Base-by-base conservation (phyloP, 1,284 basidiomycete species). In the Cyathus olla region DNA sequence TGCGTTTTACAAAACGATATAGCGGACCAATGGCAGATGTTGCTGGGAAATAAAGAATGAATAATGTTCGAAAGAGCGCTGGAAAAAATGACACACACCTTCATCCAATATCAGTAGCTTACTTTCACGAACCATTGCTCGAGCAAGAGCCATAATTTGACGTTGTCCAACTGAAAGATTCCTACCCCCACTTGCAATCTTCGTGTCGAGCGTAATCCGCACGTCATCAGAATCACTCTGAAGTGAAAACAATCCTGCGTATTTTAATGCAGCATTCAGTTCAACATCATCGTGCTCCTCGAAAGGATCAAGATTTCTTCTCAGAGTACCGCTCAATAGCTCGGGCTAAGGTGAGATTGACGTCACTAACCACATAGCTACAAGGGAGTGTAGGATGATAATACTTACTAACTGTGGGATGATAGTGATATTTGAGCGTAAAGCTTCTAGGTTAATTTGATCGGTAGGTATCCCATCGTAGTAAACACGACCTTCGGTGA, bases 81-180 rank as follows among this genome's bases (percentile, higher is more conserved):
- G 15, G 28, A 49, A 28, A 27, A 29, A 21, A 48, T 5, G 31
- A 13, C 47, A 62, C 76, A 44, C 26, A 86, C 85, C 87, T 81
- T 90, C 87, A 66, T 89, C 88, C 19, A 90, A 72, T 54, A 90
- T 87, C 27, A 90, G 75, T 10, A 90, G 66, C 62, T 89, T 89
- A 76, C 87, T 89, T 50, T 79, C 79, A 10, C 87, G 76, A 6
- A 89, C 81, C 50, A 89, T 86, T 1, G 88, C 87, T 60, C 87
- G 77, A 2, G 87, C 87, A 2, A 90, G 73, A 3, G 88, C 88
- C 28, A 90, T 72, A 50, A 89, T 88, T 70, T 94, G 92, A 4
- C 91, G 80, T 70, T 94, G 90, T 3, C 92, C 92, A 37, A 92
- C 87, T 2, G 87, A 89, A 28, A 94, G 78, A 68, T 94, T 93